Evolutionary conservation across 306 rosid genomes (phyloP).

Genomic region (Corylus heterophylla): DNA sequence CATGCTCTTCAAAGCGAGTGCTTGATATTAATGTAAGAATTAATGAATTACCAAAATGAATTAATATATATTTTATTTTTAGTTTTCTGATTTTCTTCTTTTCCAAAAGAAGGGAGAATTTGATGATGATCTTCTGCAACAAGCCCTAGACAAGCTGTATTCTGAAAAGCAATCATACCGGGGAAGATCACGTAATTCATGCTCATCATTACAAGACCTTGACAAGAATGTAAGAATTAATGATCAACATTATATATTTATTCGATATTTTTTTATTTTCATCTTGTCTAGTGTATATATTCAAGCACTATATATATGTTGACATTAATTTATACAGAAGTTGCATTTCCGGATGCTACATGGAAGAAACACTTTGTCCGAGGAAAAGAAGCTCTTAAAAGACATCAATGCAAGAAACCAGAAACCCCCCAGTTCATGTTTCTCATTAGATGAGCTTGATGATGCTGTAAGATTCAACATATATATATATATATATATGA

Average conservation of each 20-base stretch:
- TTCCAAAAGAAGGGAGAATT: background rate
- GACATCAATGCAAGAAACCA: slow-evolving; percentile 23
- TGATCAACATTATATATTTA: background rate
- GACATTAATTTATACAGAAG: slow-evolving; percentile 24
- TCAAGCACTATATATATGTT: background rate
- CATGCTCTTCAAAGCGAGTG: slow-evolving; percentile 6
- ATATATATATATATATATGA: no score
- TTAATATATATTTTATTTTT: background rate
- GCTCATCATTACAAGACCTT: background rate
- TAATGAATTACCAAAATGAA: background rate
- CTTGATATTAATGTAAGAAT: slow-evolving; percentile 18
- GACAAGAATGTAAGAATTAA: slow-evolving; percentile 10
- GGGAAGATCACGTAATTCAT: background rate
- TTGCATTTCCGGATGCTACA: slow-evolving; percentile 29
- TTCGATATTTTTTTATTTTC: background rate
- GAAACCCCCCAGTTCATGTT: background rate
- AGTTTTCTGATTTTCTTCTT: background rate
- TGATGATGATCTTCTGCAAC: background rate
- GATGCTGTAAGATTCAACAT: slow-evolving; percentile 3
- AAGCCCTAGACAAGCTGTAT: background rate
- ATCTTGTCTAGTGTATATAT: background rate
- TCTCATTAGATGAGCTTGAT: slow-evolving; percentile 9
- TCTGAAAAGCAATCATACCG: background rate
- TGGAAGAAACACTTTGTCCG: slow-evolving; percentile 21
- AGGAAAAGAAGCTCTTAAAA: slow-evolving; percentile 36